Conservation (phyloP, 2,329 filamentous ascomycete species). For the Xylariaceae sp. region DNA sequence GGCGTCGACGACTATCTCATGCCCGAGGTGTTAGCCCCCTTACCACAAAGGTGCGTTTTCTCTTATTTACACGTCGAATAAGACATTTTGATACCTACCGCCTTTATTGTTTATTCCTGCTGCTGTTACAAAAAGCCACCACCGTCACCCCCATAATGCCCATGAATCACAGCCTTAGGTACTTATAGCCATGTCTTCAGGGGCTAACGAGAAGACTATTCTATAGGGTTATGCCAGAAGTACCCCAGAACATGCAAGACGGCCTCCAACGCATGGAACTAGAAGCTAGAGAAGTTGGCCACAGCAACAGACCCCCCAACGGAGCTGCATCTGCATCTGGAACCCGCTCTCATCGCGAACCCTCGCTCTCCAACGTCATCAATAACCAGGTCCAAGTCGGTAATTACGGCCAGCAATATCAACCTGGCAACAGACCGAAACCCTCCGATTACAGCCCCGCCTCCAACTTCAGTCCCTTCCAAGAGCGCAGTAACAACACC, state of each 20-base stretch:
- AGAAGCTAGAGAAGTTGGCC: slow-evolving; percentile 66
- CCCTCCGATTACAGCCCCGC: slow-evolving; percentile 44
- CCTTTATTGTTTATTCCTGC: too few relatives aligned
- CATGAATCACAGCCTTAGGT: slow-evolving; percentile 5
- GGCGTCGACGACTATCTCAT: slow-evolving; percentile 67
- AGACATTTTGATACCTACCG: too few relatives aligned
- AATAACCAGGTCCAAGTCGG: slow-evolving; percentile 35
- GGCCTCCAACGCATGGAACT: slow-evolving; percentile 91
- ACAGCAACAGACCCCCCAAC: slow-evolving; percentile 43
- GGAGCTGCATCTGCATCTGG: slow-evolving; percentile 35
- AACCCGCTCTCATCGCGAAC: slow-evolving; percentile 50
- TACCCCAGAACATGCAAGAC: slow-evolving; percentile 95
- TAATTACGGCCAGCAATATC: slow-evolving; percentile 42
- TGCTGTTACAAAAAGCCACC: too few relatives aligned
- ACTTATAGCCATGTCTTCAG: not conserved
- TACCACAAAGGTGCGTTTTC: slow-evolving; percentile 61
- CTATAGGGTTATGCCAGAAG: slow-evolving; percentile 89
- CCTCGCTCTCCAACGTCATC: slow-evolving; percentile 51
- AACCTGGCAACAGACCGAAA: slow-evolving; percentile 40
- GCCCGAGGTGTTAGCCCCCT: slow-evolving; percentile 64
- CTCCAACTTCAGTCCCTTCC: slow-evolving; percentile 50
- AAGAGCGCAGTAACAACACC: slow-evolving; percentile 47
- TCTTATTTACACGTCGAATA: too few relatives aligned
- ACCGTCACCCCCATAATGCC: too few relatives aligned
- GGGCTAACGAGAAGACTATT: slow-evolving; percentile 32